phyloP scores from a whole-genome alignment of 164 flowering plant genomes.

The Akebia trifoliata region DNA sequence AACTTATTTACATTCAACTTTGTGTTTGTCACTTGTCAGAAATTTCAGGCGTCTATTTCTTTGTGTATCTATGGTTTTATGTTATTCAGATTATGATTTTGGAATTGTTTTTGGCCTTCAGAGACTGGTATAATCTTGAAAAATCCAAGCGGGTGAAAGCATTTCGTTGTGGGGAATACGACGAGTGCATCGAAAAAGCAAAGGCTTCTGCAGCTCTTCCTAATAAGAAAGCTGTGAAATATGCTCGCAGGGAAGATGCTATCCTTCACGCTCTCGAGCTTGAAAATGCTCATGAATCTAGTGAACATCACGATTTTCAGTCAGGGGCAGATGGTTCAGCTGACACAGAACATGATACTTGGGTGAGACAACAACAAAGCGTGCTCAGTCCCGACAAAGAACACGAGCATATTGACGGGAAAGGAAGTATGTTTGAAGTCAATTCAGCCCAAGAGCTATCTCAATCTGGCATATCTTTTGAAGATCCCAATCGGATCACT shows the following conservation, averaged over 20 bases:
- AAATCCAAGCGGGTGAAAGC: conserved; percentile 84
- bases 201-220: conserved; percentile 49
- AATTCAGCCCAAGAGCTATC: conserved; percentile 52
- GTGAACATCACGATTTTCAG: conserved; percentile 25
- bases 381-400: conserved; percentile 24
- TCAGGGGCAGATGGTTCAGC: conserved; percentile 18
- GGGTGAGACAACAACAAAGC: conserved; percentile 24
- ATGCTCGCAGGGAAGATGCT: conserved; percentile 89
- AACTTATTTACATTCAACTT: too few species aligned
- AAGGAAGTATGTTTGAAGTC: conserved; percentile 27
- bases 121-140: conserved; percentile 96
- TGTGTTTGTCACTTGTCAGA: background rate
- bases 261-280: conserved; percentile 85
- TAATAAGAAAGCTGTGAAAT: conserved; percentile 58
- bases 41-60: background rate
- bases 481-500: conserved; percentile 39
- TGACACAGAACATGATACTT: conserved; percentile 19
- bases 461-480: conserved; percentile 57
- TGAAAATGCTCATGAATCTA: conserved; percentile 41
- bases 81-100: background rate
- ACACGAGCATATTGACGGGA: conserved; percentile 25
- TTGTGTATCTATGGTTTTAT: background rate
- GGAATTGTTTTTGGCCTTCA: conserved; percentile 19
- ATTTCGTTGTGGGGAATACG: conserved; percentile 89
- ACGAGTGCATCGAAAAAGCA: conserved; percentile 76